A percentile compares a stretch with the other conserved stretches of the same genome.
Conservation (phyloP, 1,284 basidiomycete genomes). For the Ustilago curta region DNA sequence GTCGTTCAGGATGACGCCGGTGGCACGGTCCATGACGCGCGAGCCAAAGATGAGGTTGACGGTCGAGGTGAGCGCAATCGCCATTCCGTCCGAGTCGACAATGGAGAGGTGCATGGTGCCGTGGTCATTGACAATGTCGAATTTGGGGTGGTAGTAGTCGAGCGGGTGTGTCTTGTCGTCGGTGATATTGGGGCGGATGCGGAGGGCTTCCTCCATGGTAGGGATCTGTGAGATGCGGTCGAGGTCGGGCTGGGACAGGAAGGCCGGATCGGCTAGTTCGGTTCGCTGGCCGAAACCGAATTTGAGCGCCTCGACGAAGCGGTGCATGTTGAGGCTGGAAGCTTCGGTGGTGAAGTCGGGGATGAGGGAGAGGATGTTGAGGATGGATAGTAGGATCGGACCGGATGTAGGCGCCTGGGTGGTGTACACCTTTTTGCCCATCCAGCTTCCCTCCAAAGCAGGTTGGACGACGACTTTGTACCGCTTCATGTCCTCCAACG, state of each 20-base stretch:
- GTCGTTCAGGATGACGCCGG: conserved; percentile 65
- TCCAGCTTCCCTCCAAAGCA: conserved; percentile 83
- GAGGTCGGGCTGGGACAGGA: conserved; percentile 57
- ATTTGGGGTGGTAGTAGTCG: conserved; percentile 70
- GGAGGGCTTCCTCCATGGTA: conserved; percentile 55
- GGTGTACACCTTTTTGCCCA: conserved; percentile 82
- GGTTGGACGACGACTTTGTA: conserved; percentile 79
- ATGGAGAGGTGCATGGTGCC: conserved; percentile 71
- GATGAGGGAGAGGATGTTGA: conserved; percentile 63
- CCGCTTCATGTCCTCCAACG: conserved; percentile 77
- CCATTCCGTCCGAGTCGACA: conserved; percentile 69
- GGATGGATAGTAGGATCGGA: conserved; percentile 62
- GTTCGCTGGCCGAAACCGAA: conserved; percentile 70
- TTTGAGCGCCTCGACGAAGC: conserved; percentile 70
- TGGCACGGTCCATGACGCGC: conserved; percentile 51
- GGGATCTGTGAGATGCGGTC: conserved; percentile 31
- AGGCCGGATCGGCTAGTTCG: conserved; percentile 71
- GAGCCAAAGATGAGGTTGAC: conserved; percentile 71
- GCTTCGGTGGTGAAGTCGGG: conserved; percentile 28
- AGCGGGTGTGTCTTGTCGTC: conserved; percentile 60
- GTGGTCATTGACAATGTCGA: conserved; percentile 65
- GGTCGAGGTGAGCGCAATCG: conserved; percentile 71
- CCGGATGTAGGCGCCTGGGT: conserved; percentile 73
- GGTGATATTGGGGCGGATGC: conserved; percentile 64
- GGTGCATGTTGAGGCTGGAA: conserved; percentile 66